Evolutionary conservation across 1,139 yeast genomes (phyloP).

Genomic region (Pneumocystis carinii): DNA sequence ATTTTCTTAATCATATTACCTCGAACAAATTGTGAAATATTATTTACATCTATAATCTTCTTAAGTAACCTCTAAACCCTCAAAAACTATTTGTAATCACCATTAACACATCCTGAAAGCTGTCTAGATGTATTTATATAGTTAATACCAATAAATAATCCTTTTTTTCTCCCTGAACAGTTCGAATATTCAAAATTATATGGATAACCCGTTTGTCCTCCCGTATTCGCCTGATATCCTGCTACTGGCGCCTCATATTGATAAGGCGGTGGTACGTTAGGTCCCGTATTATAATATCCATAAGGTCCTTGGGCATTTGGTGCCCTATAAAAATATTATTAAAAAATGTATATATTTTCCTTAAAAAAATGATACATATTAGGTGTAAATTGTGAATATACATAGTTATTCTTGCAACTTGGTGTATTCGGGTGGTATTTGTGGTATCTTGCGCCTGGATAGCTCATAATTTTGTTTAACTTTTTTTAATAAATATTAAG

Average conservation of each 20-base stretch:
- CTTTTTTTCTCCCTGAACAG: constrained; percentile 65
- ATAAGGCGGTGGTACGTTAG: neutral
- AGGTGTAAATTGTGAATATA: neutral
- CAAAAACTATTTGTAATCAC: constrained; percentile 26
- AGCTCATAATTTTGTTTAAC: neutral
- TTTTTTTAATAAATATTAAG: too few species aligned
- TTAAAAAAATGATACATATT: neutral
- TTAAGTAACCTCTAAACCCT: neutral
- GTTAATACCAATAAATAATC: constrained; percentile 73
- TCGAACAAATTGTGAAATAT: constrained; percentile 24
- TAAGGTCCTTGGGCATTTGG: neutral
- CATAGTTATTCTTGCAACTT: neutral
- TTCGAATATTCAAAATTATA: constrained; percentile 52
- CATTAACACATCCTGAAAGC: constrained; percentile 78
- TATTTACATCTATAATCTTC: constrained; percentile 23
- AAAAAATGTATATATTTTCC: neutral
- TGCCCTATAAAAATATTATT: neutral
- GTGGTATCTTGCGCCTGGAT: neutral
- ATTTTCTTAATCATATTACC: constrained; percentile 4
- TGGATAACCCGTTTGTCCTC: constrained; percentile 17
- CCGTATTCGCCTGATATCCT: neutral
- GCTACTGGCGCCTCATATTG: neutral
- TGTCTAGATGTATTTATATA: constrained; percentile 60
- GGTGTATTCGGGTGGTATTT: neutral
- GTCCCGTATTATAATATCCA: neutral